Evolutionary conservation across 495 filamentous ascomycete species (phyloP), one percentile per base, ranked within the genome.

Genomic region (Lophium mytilinum): DNA sequence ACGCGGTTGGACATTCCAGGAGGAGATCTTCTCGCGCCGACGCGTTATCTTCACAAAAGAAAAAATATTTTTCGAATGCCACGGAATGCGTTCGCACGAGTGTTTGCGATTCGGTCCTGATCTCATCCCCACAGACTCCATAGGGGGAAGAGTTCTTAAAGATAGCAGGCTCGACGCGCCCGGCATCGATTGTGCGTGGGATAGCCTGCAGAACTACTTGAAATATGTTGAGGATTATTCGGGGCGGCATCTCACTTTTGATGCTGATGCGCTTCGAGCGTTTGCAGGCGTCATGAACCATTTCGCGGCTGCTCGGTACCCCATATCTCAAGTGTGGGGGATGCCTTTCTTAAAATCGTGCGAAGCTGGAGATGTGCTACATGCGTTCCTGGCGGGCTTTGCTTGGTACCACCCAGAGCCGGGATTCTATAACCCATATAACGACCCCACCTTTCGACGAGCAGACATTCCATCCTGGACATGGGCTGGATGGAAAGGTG

Each of bases 1-100:
- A 40, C 36, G 49, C 17, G 56, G 49, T 11, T 58, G 56, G 56
- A 58, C 56, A 9, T 53, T 43, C 50, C 49, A 58, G 21, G 56
- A 58, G 30, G 12, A 34, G 9, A 10, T 58, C 14, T 40, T 58
- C 14, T 58, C 56, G 1, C 21, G 17, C 6, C 35, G 50, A 45
- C 51, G 50, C 37, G 36, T 58, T 2, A 19, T 18, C n/a, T 41
- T 53, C 39, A 53, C 50, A 4, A 18, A 58, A 12, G 21, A 58
- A 8, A 50, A 58, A 37, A 30, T 46, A 8, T 53, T 35, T 15
- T 53, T 53, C 37, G 30, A 36, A 35, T 51, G 49, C 34, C 30
- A 12, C 17, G 9, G 11, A 51, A 39, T 15, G 14, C 5, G 3
- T 9, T 51, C 1, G 10, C 18, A 19, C 1, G 49, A 51, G 18